These are phyloP conservation scores for Collybia mongolica DNA, from an alignment of 768 basidiomycete genomes.

Conservation along the genomic window DNA sequence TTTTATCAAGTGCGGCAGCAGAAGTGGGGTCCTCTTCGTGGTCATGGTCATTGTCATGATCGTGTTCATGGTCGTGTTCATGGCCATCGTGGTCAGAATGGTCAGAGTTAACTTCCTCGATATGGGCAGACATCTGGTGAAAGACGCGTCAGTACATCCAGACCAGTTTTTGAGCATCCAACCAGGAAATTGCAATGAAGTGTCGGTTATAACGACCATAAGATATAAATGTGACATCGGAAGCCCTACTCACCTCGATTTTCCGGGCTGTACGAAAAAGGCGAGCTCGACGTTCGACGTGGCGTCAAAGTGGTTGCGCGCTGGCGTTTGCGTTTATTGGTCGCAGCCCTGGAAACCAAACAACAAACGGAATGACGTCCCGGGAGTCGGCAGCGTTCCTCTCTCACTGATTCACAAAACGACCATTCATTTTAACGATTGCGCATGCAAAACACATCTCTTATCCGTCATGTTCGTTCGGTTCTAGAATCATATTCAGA, in stretches of 20 bases:
- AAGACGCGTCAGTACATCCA: constrained; percentile 31
- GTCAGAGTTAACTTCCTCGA: constrained; percentile 83
- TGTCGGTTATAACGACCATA: too few relatives aligned
- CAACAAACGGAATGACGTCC: constrained; percentile 1
- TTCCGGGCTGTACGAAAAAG: constrained; percentile 16
- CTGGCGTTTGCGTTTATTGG: constrained; percentile 28
- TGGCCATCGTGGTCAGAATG: constrained; percentile 65
- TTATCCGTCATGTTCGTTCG: constrained; percentile 53
- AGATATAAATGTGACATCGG: neutral
- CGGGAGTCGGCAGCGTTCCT: neutral
- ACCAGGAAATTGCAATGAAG: too few relatives aligned
- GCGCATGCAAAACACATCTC: constrained; percentile 35
- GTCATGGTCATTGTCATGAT: constrained; percentile 51
- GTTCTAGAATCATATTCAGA: constrained; percentile 56
- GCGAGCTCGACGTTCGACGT: constrained; percentile 37
- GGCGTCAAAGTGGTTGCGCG: constrained; percentile 33
- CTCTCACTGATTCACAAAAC: neutral
- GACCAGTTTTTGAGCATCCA: constrained; percentile 31
- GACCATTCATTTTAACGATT: neutral
- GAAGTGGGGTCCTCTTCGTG: constrained; percentile 84
- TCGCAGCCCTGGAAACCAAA: constrained; percentile 15
- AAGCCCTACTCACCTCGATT: constrained; percentile 27
- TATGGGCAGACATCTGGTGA: constrained; percentile 74
- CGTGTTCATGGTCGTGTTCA: constrained; percentile 38
- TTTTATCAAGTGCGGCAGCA: constrained; percentile 84